Base-by-base conservation (phyloP, 2,329 filamentous ascomycete species). In the Penicillium sp. region DNA sequence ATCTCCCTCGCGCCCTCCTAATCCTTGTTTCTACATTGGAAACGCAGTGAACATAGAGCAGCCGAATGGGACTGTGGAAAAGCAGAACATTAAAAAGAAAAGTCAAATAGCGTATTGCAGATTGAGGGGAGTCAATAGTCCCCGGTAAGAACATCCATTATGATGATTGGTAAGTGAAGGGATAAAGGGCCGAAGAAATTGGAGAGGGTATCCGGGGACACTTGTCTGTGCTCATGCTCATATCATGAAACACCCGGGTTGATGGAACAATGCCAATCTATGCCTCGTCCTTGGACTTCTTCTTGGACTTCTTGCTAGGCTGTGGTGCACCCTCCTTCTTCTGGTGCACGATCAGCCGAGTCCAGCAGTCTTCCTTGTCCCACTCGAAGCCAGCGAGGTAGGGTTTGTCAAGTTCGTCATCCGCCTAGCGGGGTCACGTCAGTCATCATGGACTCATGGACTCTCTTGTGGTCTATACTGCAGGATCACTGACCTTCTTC, bases 341-440 rank as follows among this genome's bases (percentile, higher is more conserved):
- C 67, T 91, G 86, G 72, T 93, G 89, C 56, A 96, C 89, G 63
- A 94, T 77, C 64, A 97, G 79, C 57, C 82, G 81, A 48, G 87
- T 91, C 83, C 88, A 95, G 66, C 83, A 88, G 72, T 95, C 88
- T 61, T 95, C 86, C 69, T 85, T 87, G 73, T 95, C 87, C 90
- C 90, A 96, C 77, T 95, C 89, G 75, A 97, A 96, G 59, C 91
- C 91, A 64, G 84, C 84, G 60, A 97, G 84, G 77, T 90, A 88
- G 57, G 90, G 88, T 58, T 80, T 77, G 49, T 91, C 87, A 54
- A 97, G 78, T 70, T 96, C 91, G 68, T 97, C 91, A 64, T 97
- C 91, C 53, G 85, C 80, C 90, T 95, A 61, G 37, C 37, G 31
- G 37, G 19, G 37, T 31, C n/a, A 24, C 24, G 48, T 50, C 43